Evolutionary conservation across 352 stramenopile genomes (phyloP), one percentile per base, ranked within the genome.

Genomic region (Globisporangium cystogenes): DNA sequence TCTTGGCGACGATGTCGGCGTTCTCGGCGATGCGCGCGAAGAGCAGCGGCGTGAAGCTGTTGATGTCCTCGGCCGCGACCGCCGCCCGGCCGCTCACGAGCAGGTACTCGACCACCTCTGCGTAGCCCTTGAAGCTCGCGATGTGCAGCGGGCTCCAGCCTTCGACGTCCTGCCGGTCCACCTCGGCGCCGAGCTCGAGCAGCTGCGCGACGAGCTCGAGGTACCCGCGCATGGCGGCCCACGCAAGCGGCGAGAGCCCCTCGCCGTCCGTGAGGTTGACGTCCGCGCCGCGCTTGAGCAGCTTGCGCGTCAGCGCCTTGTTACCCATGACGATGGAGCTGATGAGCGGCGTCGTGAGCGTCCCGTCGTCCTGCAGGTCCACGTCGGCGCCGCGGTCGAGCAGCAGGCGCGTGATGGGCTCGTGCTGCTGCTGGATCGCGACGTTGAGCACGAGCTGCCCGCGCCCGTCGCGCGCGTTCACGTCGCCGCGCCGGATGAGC

Each of bases 241-340:
- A 93, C 8, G 76, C 55, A 39, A 93, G 52, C 27, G 82, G 68
- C n/a, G 70, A 82, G 36, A 89, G 68, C 0, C 80, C 78, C 39
- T 91, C 76, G 0, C 59, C 65, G 16, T 91, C 80, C 6, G 65
- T 55, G 12, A 89, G 50, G 14, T 88, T 70, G 11, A 78, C 65
- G 41, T 87, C 63, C 0, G 77, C 79, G 0, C 79, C 76, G 31
- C 64, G 61, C 55, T 82, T 75, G 7, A 92, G 49, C 2, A 89
- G 65, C 7, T 74, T 60, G 33, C 75, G 62, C 35, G 82, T 82
- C 3, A 93, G 48, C 21, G 78, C 72, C 55, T 92, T 92, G 62
- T 92, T 92, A 43, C 77, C 82, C 82, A 92, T 93, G 53, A 93
- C 79, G 56, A 88, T 82, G 1, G 72, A 72, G 41, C 70, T 89